Conservation (phyloP, 1,284 basidiomycete genomes). For the Chalciporus sp. region DNA sequence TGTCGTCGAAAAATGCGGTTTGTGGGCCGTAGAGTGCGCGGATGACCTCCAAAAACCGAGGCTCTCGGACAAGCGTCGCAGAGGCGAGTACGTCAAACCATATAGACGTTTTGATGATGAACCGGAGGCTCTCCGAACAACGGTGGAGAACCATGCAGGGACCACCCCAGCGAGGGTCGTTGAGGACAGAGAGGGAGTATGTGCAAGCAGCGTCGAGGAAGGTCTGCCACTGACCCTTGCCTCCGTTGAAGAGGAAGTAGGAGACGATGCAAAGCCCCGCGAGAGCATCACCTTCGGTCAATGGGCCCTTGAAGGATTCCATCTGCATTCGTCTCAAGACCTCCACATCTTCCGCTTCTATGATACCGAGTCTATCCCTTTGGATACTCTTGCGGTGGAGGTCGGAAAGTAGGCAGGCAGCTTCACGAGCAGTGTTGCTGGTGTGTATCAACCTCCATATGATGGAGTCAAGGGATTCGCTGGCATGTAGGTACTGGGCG, state of each 20-base stretch:
- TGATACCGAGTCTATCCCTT: conserved; percentile 15
- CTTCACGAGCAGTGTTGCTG: conserved; percentile 47
- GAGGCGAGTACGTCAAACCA: conserved; percentile 85
- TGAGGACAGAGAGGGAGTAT: conserved; percentile 54
- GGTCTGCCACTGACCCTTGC: conserved; percentile 63
- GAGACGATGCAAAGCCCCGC: conserved; percentile 75
- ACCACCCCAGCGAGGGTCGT: conserved; percentile 31
- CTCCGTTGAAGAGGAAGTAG: conserved; percentile 73
- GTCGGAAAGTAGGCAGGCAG: conserved; percentile 52
- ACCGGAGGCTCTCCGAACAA: conserved; percentile 53
- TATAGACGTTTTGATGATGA: conserved; percentile 79
- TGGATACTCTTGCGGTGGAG: conserved; percentile 33
- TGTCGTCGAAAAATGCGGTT: conserved; percentile 31
- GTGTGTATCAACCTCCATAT: conserved; percentile 46
- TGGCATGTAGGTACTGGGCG: conserved; percentile 69
- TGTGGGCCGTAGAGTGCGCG: conserved; percentile 55
- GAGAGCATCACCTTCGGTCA: conserved; percentile 69
- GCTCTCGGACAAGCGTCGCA: conserved; percentile 61
- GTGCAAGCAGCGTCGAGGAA: conserved; percentile 61
- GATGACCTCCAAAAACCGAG: conserved; percentile 60
- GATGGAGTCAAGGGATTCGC: conserved; percentile 49
- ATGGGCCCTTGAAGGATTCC: conserved; percentile 22
- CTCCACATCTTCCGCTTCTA: conserved; percentile 31
- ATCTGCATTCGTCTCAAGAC: conserved; percentile 33
- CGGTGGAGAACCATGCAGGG: conserved; percentile 49